Conservation (phyloP, 1,139 yeast genomes). For the Casaregolazyma lundiana region DNA sequence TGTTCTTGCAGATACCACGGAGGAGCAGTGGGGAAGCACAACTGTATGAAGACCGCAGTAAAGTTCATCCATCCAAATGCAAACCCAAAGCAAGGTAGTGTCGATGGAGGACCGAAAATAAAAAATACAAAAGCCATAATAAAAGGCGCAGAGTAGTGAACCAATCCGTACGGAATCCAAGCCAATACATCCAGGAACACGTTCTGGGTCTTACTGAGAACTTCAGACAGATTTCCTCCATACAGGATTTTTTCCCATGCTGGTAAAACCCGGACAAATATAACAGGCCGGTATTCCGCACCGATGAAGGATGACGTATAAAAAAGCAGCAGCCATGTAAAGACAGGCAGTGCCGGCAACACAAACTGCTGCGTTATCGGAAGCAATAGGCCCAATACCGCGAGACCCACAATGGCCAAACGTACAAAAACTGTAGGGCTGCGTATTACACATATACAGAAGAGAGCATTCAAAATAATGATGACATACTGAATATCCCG, state of each 20-base stretch:
- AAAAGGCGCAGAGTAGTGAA: conserved; percentile 88
- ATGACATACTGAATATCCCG: conserved; percentile 39
- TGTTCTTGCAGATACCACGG: conserved; percentile 94
- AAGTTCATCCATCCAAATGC: conserved; percentile 97
- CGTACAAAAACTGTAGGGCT: conserved; percentile 47
- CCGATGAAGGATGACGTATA: conserved; percentile 79
- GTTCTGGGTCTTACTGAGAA: conserved; percentile 71
- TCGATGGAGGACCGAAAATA: conserved; percentile 88
- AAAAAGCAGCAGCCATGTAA: conserved; percentile 83
- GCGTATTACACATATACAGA: conserved; percentile 47
- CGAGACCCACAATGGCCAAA: conserved; percentile 24
- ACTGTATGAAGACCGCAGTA: conserved; percentile 76
- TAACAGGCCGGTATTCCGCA: conserved; percentile 75
- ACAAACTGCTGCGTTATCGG: conserved; percentile 87
- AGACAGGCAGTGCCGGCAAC: conserved; percentile 77
- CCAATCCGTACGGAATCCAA: conserved; percentile 92
- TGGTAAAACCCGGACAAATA: conserved; percentile 85
- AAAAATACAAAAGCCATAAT: conserved; percentile 76
- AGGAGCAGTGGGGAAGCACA: conserved; percentile 90
- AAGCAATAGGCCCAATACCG: conserved; percentile 44
- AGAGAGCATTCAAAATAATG: conserved; percentile 40
- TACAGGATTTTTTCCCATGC: conserved; percentile 90
- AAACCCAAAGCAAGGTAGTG: conserved; percentile 81
- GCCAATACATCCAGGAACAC: conserved; percentile 74
- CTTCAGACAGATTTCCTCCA: conserved; percentile 87